Conservation (phyloP, 225 moss, liverwort and hornwort species). For the Marchantia paleacea region DNA sequence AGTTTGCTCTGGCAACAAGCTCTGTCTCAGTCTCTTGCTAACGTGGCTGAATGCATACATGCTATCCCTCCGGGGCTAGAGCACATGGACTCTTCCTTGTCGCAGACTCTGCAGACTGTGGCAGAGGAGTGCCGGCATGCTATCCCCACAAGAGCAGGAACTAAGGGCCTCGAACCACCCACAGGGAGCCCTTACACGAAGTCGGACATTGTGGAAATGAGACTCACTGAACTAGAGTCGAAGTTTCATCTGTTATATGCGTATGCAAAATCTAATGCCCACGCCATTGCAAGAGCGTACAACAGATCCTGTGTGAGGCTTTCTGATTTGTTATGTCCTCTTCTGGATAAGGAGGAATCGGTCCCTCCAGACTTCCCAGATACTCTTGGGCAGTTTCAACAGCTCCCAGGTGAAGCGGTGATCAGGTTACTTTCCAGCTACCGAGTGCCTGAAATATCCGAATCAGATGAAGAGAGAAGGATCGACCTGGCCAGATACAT, state of each 20-base stretch:
- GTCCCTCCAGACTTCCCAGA: slow-evolving; percentile 19
- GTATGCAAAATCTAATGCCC: slow-evolving; percentile 16
- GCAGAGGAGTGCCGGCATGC: slow-evolving; percentile 20
- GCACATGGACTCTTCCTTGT: slow-evolving; percentile 4
- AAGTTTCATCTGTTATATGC: slow-evolving; percentile 13
- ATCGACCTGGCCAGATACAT: slow-evolving; percentile 23
- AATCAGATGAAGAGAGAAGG: slow-evolving; percentile 18
- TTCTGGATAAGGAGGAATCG: slow-evolving; percentile 15
- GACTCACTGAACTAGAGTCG: slow-evolving; percentile 6
- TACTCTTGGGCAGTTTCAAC: slow-evolving; percentile 19
- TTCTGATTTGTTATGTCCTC: slow-evolving; percentile 14
- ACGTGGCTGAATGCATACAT: slow-evolving; percentile 14
- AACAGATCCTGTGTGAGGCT: slow-evolving; percentile 20
- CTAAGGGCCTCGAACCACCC: background rate
- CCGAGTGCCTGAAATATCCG: slow-evolving; percentile 13
- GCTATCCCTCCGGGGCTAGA: slow-evolving; percentile 18
- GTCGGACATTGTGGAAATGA: slow-evolving; percentile 6
- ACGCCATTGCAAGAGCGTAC: slow-evolving; percentile 21
- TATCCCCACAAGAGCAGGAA: background rate
- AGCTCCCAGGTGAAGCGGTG: slow-evolving; percentile 14
- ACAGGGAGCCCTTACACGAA: background rate
- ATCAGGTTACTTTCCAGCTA: slow-evolving; percentile 1
- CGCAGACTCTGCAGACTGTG: slow-evolving; percentile 9
- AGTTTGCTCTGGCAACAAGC: slow-evolving; percentile 18
- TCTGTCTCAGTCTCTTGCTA: slow-evolving; percentile 6